phyloP scores from a whole-genome alignment of 345 rosid genomes.

The Psidium friedrichsthalianum region DNA sequence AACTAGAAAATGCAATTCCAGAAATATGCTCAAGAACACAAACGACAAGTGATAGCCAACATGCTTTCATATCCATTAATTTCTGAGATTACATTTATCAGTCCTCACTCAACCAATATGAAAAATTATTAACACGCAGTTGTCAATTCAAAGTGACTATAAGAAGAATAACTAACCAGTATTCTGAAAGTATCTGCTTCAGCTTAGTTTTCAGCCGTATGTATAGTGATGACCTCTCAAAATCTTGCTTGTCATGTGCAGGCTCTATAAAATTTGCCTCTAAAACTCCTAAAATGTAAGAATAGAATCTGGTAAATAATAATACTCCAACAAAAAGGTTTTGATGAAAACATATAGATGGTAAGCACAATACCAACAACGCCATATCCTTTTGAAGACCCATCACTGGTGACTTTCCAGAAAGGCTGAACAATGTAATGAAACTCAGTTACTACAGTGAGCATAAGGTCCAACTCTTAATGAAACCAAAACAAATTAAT shows the following conservation, averaged over 20 bases:
- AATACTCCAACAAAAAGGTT: background rate
- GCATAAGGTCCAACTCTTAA: background rate
- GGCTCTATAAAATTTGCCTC: conserved; percentile 97
- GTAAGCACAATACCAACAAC: conserved; percentile 54
- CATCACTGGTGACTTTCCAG: conserved; percentile 71
- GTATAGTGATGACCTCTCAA: conserved; percentile 82
- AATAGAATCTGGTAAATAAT: conserved; percentile 6
- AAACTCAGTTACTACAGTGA: background rate
- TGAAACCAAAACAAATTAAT: background rate
- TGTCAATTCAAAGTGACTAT: background rate
- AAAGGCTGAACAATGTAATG: conserved; percentile 47
- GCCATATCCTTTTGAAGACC: conserved; percentile 44
- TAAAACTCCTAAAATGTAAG: conserved; percentile 59
- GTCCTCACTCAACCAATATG: background rate
- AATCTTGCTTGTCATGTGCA: conserved; percentile 93
- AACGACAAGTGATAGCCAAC: background rate
- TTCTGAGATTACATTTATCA: background rate
- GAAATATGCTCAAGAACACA: background rate
- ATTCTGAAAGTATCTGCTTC: conserved; percentile 48
- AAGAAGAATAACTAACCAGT: conserved; percentile 49
- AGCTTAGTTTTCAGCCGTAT: conserved; percentile 63
- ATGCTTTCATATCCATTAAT: background rate
- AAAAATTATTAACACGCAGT: background rate
- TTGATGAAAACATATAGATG: background rate
- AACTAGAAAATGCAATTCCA: background rate